A percentile compares a stretch with the other conserved stretches of the same genome.
phyloP scores from a whole-genome alignment of 768 basidiomycete genomes.

The Dioszegia hungarica region DNA sequence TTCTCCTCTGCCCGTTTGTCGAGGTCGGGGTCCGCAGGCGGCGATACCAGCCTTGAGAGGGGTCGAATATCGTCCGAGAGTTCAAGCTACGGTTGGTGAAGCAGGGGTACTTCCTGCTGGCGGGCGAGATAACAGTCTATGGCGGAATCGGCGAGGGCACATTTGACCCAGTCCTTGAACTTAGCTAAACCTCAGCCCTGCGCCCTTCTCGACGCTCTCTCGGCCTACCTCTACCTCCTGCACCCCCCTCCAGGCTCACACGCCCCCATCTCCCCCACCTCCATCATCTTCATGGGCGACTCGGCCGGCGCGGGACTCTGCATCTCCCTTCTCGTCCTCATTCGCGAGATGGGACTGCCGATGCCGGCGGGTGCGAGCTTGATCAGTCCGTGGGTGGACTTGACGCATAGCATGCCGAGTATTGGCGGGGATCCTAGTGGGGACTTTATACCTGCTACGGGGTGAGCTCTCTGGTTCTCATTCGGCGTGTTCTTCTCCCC shows the following conservation, averaged over 20 bases:
- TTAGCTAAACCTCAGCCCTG: too few relatives aligned
- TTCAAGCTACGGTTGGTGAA: too few relatives aligned
- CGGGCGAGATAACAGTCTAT: too few relatives aligned
- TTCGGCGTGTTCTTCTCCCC: too few relatives aligned
- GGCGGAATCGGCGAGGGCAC: too few relatives aligned
- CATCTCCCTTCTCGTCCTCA: constrained; percentile 40
- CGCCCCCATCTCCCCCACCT: constrained; percentile 33
- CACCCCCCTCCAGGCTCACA: constrained; percentile 41
- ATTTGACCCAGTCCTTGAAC: too few relatives aligned
- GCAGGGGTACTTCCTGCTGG: too few relatives aligned
- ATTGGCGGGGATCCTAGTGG: constrained; percentile 35
- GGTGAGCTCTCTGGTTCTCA: constrained; percentile 16
- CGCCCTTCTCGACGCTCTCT: constrained; percentile 41
- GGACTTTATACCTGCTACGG: constrained; percentile 38
- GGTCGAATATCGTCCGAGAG: too few relatives aligned
- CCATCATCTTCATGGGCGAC: constrained; percentile 46
- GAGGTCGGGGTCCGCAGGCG: too few relatives aligned
- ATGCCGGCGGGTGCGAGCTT: constrained; percentile 47
- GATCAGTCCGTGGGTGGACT: constrained; percentile 46
- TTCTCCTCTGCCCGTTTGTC: too few relatives aligned
- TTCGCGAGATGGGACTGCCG: constrained; percentile 43
- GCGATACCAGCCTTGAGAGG: too few relatives aligned
- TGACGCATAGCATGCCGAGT: constrained; percentile 47
- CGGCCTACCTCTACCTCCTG: constrained; percentile 45
- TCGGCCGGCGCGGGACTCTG: constrained; percentile 45